Percentiles rank a stretch among this genome's conserved stretches.
Conservation (phyloP, 2,329 filamentous ascomycete genomes). For the Hymenoscyphus repandus region DNA sequence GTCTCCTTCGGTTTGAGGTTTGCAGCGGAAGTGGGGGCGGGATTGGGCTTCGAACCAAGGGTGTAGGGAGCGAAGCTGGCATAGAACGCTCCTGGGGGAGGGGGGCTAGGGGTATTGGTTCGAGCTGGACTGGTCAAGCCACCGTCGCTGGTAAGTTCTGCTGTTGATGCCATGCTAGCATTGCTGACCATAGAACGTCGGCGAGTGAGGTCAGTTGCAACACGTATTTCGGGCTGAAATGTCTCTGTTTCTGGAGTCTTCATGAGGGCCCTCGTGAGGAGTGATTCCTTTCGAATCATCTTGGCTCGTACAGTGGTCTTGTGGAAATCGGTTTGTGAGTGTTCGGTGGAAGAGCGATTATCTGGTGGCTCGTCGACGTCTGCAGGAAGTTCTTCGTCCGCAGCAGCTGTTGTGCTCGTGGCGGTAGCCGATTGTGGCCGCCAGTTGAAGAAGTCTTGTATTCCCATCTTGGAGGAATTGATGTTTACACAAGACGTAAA, state of each 20-base stretch:
- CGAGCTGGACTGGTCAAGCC: constrained; percentile 85
- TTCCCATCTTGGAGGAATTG: constrained; percentile 19
- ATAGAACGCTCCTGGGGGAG: constrained; percentile 56
- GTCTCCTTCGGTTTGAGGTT: not conserved
- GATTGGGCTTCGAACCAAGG: constrained; percentile 17
- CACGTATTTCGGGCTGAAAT: constrained; percentile 34
- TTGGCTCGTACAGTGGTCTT: constrained; percentile 39
- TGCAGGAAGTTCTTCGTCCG: constrained; percentile 60
- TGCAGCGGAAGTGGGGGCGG: constrained; percentile 10
- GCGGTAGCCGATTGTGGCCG: constrained; percentile 35
- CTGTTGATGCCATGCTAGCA: constrained; percentile 74
- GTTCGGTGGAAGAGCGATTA: constrained; percentile 16
- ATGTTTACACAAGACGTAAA: constrained; percentile 3
- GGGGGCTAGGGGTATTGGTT: constrained; percentile 83
- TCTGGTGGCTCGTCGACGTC: constrained; percentile 91
- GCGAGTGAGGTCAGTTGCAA: constrained; percentile 34
- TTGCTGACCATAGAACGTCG: constrained; percentile 66
- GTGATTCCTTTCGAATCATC: constrained; percentile 63
- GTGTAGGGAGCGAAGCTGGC: constrained; percentile 32
- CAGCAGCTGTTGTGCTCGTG: constrained; percentile 26
- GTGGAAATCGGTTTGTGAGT: constrained; percentile 25
- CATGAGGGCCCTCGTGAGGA: constrained; percentile 81
- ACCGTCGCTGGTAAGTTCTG: constrained; percentile 91
- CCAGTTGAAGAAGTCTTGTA: constrained; percentile 40
- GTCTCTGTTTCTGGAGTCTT: constrained; percentile 56